Evolutionary conservation across 306 rosid species (phyloP).

Genomic region (Senna tora): DNA sequence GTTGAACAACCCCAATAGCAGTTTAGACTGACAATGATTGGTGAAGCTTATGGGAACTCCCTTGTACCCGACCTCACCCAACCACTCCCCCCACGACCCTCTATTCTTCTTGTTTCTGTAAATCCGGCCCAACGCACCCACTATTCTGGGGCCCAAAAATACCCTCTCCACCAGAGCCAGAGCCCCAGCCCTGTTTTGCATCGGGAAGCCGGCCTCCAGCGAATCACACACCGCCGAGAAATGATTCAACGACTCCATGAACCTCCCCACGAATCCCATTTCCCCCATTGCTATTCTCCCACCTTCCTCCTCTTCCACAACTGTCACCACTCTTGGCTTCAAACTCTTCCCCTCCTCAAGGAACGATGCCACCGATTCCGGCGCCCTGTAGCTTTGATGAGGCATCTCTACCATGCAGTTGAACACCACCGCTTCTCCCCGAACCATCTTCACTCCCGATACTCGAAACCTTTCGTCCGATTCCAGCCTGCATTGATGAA

Average conservation of each 20-base stretch:
- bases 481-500: slow-evolving; percentile 80
- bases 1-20: slow-evolving; percentile 70
- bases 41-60: slow-evolving; percentile 59
- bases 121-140: slow-evolving; percentile 51
- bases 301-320: slow-evolving; percentile 75
- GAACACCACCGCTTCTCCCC: slow-evolving; percentile 70
- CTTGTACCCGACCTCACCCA: slow-evolving; percentile 53
- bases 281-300: slow-evolving; percentile 34
- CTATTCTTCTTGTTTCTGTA: slow-evolving; percentile 36
- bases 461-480: slow-evolving; percentile 69
- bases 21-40: slow-evolving; percentile 74
- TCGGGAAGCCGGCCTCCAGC: slow-evolving; percentile 72
- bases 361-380: slow-evolving; percentile 67
- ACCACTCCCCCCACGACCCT: slow-evolving; percentile 61
- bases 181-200: slow-evolving; percentile 54
- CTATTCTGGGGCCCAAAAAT: slow-evolving; percentile 73
- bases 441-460: slow-evolving; percentile 57
- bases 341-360: slow-evolving; percentile 58
- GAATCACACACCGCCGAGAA: slow-evolving; percentile 83
- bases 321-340: slow-evolving; percentile 54
- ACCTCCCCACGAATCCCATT: slow-evolving; percentile 55
- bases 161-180: slow-evolving; percentile 78
- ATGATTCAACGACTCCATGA: slow-evolving; percentile 73
- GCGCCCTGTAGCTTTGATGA: slow-evolving; percentile 54
- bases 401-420: slow-evolving; percentile 81